Percentiles rank a stretch among this genome's conserved stretches.
phyloP scores from a whole-genome alignment of 2,329 filamentous ascomycete genomes.

The Penicillium glabrum region DNA sequence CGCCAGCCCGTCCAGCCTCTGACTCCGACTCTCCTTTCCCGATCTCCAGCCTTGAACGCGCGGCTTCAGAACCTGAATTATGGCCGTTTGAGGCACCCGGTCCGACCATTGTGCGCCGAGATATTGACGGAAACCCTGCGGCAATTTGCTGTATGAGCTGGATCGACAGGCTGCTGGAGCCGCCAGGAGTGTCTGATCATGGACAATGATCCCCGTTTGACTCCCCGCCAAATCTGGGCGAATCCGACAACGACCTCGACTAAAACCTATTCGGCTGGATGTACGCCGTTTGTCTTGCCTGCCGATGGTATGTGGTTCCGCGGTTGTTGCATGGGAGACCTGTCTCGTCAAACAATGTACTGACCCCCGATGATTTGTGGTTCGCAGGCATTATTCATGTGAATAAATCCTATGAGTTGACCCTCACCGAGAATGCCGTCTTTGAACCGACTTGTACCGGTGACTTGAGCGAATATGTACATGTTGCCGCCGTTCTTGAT shows the following conservation, averaged over 20 bases:
- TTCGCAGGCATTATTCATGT: slow-evolving; percentile 41
- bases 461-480: slow-evolving; percentile 28
- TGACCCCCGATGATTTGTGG: slow-evolving; percentile 2
- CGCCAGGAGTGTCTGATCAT: slow-evolving; percentile 26
- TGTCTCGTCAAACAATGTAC: background rate
- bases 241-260: slow-evolving; percentile 38
- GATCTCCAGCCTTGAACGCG: slow-evolving; percentile 9
- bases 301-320: slow-evolving; percentile 49
- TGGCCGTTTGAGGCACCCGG: slow-evolving; percentile 10
- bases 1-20: background rate
- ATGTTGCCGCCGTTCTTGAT: slow-evolving; percentile 59
- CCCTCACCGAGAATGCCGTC: slow-evolving; percentile 49
- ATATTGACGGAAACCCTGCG: background rate
- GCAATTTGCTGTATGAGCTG: slow-evolving; percentile 13
- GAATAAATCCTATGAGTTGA: slow-evolving; percentile 43
- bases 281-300: slow-evolving; percentile 63
- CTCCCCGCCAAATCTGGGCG: slow-evolving; percentile 43
- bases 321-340: no score
- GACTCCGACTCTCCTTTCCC: slow-evolving; percentile 5
- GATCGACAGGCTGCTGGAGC: slow-evolving; percentile 11
- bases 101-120: background rate
- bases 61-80: slow-evolving; percentile 11
- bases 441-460: slow-evolving; percentile 52
- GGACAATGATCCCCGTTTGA: slow-evolving; percentile 33
- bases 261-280: slow-evolving; percentile 48